Percentiles rank a stretch among this genome's conserved stretches.
Conservation (phyloP, 1,284 basidiomycete genomes). For the Bondarzewia mesenterica region DNA sequence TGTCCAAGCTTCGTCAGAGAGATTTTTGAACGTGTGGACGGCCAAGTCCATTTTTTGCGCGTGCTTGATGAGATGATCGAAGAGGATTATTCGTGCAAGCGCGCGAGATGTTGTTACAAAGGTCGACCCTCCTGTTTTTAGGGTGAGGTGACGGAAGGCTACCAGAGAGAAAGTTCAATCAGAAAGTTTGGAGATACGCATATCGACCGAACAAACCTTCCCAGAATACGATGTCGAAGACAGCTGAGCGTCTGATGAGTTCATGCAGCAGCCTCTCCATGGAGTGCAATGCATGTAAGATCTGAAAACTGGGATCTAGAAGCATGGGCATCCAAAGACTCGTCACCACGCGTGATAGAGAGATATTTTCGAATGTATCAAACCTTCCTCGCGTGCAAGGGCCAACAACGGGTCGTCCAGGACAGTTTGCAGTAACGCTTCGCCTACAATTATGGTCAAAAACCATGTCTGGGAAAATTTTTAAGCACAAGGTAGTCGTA, state of each 20-base stretch:
- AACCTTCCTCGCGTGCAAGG: slow-evolving; percentile 38
- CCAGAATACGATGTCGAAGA: slow-evolving; percentile 63
- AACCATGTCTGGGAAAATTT: slow-evolving; percentile 4
- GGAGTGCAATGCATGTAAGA: slow-evolving; percentile 47
- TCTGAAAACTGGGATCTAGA: slow-evolving; percentile 49
- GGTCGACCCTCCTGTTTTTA: slow-evolving; percentile 26
- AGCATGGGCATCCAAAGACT: no score
- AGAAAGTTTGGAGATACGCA: neutral
- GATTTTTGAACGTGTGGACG: slow-evolving; percentile 35
- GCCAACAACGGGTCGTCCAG: slow-evolving; percentile 52
- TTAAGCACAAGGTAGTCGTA: no score
- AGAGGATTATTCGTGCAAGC: slow-evolving; percentile 44
- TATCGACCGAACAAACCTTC: slow-evolving; percentile 29
- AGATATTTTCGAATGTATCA: neutral
- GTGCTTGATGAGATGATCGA: slow-evolving; percentile 44
- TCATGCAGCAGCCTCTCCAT: slow-evolving; percentile 45
- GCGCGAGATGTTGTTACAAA: slow-evolving; percentile 36
- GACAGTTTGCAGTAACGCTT: slow-evolving; percentile 52
- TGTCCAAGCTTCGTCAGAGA: slow-evolving; percentile 41
- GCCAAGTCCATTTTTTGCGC: slow-evolving; percentile 30
- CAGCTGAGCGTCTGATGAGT: slow-evolving; percentile 39
- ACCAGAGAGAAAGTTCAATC: neutral
- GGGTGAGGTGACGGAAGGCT: slow-evolving; percentile 35
- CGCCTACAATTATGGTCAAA: slow-evolving; percentile 25
- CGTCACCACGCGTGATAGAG: no score